Evolutionary conservation across 768 basidiomycete species (phyloP).

Genomic region (Phaeolepiota aurea): DNA sequence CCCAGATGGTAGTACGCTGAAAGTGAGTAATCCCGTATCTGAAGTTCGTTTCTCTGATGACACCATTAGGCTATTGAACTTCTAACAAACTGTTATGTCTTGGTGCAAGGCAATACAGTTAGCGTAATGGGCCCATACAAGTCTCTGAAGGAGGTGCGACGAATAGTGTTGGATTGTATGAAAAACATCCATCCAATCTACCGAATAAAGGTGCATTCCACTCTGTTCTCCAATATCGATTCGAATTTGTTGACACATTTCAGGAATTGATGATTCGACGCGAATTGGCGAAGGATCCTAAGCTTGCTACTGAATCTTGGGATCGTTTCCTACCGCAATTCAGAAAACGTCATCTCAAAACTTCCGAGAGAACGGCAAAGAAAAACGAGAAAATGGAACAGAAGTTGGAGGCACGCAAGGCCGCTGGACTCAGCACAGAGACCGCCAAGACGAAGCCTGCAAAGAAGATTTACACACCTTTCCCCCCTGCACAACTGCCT

Average conservation of each 20-base stretch:
- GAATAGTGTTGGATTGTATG: conserved; percentile 99
- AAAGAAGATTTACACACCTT: conserved; percentile 97
- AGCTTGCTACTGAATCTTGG: conserved; percentile 90
- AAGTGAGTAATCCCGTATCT: conserved; percentile 44
- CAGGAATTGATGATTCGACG: conserved; percentile 98
- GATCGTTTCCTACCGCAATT: conserved; percentile 96
- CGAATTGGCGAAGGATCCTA: conserved; percentile 96
- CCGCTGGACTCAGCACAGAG: conserved; percentile 49
- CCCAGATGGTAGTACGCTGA: conserved; percentile 93
- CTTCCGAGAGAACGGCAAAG: conserved; percentile 86
- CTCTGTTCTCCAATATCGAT: conserved; percentile 3
- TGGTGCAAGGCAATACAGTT: conserved; percentile 97
- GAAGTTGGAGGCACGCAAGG: conserved; percentile 56
- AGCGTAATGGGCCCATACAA: conserved; percentile 97
- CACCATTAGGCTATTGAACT: conserved; percentile 82
- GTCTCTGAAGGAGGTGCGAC: conserved; percentile 88
- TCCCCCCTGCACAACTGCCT: conserved; percentile 91
- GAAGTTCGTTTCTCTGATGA: not conserved
- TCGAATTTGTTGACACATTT: too few species aligned
- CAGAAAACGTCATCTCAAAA: conserved; percentile 86
- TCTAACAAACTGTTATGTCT: conserved; percentile 91
- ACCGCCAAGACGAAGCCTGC: conserved; percentile 35
- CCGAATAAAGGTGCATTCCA: conserved; percentile 73
- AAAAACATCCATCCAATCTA: conserved; percentile 99
- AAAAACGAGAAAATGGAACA: conserved; percentile 68